Evolutionary conservation across 2,329 filamentous ascomycete genomes (phyloP), one percentile per base, ranked within the genome.

Genomic region (Sarocladium oryzae): DNA sequence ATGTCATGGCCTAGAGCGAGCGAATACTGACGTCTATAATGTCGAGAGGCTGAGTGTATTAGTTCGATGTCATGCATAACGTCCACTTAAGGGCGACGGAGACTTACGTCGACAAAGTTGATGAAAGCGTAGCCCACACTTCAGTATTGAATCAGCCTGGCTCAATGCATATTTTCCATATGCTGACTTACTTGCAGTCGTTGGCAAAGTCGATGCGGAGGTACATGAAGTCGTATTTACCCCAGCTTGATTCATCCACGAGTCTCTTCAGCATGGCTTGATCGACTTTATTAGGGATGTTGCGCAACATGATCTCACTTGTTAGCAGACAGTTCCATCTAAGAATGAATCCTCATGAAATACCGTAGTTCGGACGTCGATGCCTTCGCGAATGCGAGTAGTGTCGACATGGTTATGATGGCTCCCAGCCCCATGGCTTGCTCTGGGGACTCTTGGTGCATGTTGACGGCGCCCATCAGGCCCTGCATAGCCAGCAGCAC

Each of bases 81-180:
- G 26, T 33, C 16, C 6, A 11, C 11, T n/a, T 13, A 4, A 33
- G n/a, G n/a, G n/a, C n/a, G n/a, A n/a, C n/a, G n/a, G n/a, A n/a
- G 18, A 61, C 84, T 79, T 67, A 88, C 85, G 65, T 90, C 84
- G 38, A 84, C 80, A 60, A 97, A 96, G 68, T 99, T 96, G 71
- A 99, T 89, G 69, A 97, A 99, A 0, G 90, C 92, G 67, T 97
- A 97, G 41, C 93, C 93, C 53, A 97, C 92, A 64, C 90, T 95
- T 28, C 6, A 55, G 56, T 63, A 38, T 2, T 5, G 11, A 23
- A 45, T 40, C 11, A 49, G 21, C 24, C 36, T 56, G 26, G 51
- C 16, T 55, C 24, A 7, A 38, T 10, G 5, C 30, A 20, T 3
- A 4, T 24, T 26, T 7, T 16, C 15, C 10, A 6, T 37, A 1